Base-by-base conservation (phyloP, 192 early-diverging fungal species). In the Coemansia sp. region DNA sequence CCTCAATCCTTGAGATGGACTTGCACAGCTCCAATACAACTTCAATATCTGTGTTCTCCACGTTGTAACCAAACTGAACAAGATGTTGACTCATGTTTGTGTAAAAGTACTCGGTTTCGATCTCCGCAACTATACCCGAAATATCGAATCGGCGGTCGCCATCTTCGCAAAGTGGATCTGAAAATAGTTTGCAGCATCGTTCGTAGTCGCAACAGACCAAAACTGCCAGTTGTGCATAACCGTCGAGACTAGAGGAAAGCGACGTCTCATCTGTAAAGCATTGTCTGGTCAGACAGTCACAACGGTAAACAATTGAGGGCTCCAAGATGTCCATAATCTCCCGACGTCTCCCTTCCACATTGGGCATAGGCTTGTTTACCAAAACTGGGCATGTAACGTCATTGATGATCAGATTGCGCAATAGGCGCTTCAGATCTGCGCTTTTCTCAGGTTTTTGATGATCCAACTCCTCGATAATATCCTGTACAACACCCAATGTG, bases 81-180 rank as follows among this genome's bases (percentile, higher is more conserved):
- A 83, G 51, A 23, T 79, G 70, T 3, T 65, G 72, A 39, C 51
- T 67, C 20, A 83, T 52, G 54, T 64, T 61, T 19, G 63, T 62
- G 63, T 68, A 79, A 51, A 83, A 71, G 55, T 75, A 70, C 51
- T 75, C 67, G 8, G 67, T 75, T 57, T 78, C 76, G 46, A 78
- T 51, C 57, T 83, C 76, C 14, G 73, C 67, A 0, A 78, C 63
- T 31, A 83, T 78, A 6, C 76, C 76, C 6, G 81, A 39, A 66
- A 83, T 66, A 55, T 83, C 81, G 56, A 70, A 83, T 27, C 81
- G 76, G 51, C 76, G 81, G 39, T 83, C 81, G 57, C 76, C 76
- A 50, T 75, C 70, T 8, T 69, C 66, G 51, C 78, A 65, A 25
- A 78, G 64, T n/a, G 72, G 52, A 39, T 75, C 66, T 5, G 72